Percentiles rank a stretch among this genome's conserved stretches.
Evolutionary conservation across 169 alveolate species (phyloP).

Genomic region (Plasmodium inui): DNA sequence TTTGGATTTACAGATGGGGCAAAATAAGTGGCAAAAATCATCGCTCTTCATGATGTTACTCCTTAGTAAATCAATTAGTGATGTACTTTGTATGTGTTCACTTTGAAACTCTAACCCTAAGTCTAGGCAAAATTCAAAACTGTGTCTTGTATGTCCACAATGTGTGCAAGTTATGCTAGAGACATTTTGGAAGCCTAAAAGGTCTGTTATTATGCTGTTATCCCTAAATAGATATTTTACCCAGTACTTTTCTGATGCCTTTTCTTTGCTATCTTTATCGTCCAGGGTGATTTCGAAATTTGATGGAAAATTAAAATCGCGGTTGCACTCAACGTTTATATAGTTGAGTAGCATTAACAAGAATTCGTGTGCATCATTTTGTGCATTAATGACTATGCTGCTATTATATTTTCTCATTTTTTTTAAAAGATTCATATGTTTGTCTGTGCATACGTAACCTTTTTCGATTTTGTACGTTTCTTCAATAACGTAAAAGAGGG

Average conservation of each 20-base stretch:
- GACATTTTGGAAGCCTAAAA: conserved; percentile 71
- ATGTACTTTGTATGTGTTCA: conserved; percentile 66
- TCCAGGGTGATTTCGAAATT: conserved; percentile 45
- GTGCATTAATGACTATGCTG: conserved; percentile 42
- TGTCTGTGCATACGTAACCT: conserved; percentile 33
- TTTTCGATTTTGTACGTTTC: conserved; percentile 30
- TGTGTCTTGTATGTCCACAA: conserved; percentile 70
- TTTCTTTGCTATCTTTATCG: conserved; percentile 69
- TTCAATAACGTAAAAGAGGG: conserved; percentile 33
- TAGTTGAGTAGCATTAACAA: conserved; percentile 36
- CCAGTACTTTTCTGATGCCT: conserved; percentile 73
- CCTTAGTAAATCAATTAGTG: conserved; percentile 31
- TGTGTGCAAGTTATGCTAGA: conserved; percentile 63
- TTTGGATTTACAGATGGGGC: conserved; percentile 54
- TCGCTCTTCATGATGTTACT: conserved; percentile 53
- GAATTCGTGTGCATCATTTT: conserved; percentile 75
- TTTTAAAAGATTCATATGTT: conserved; percentile 55
- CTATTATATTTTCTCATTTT: conserved; percentile 61
- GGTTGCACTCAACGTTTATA: conserved; percentile 67
- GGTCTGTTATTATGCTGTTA: conserved; percentile 67
- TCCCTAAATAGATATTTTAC: conserved; percentile 59
- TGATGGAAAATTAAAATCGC: conserved; percentile 22
- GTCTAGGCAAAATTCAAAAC: conserved; percentile 73
- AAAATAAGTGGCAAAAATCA: conserved; percentile 27
- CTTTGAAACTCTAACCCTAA: conserved; percentile 49